These are phyloP conservation scores for Paecilomyces niveus DNA, from an alignment of 2,329 filamentous ascomycete genomes.

Conservation along the genomic window DNA sequence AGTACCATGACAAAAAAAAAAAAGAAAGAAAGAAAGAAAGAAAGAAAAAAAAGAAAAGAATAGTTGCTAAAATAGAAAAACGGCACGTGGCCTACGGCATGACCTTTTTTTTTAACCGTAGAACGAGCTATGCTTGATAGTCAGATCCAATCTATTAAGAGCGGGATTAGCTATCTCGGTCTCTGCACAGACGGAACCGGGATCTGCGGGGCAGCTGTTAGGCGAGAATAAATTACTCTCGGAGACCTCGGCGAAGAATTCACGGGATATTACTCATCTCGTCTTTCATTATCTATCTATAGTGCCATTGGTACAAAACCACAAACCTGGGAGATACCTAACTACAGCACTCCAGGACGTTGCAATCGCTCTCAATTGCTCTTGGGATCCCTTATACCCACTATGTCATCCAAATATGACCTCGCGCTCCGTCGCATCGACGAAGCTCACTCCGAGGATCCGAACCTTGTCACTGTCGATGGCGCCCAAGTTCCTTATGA, in stretches of 20 bases:
- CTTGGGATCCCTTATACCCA: not conserved
- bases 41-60: too few relatives aligned
- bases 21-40: too few relatives aligned
- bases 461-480: conserved; percentile 46
- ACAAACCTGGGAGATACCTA: not conserved
- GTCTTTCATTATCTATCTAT: not conserved
- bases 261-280: not conserved
- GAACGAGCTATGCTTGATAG: too few relatives aligned
- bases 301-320: not conserved
- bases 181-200: not conserved
- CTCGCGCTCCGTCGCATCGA: conserved; percentile 63
- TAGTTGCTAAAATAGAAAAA: too few relatives aligned
- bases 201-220: not conserved
- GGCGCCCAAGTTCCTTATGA: conserved; percentile 59
- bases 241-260: not conserved
- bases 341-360: too few relatives aligned
- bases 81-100: too few relatives aligned
- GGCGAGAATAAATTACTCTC: not conserved
- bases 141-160: not conserved
- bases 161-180: not conserved
- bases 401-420: conserved; percentile 20
- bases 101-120: too few relatives aligned
- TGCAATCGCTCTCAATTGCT: not conserved
- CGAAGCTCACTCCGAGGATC: conserved; percentile 62
- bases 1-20: too few relatives aligned